Evolutionary conservation across 2,329 filamentous ascomycete genomes (phyloP), one percentile per base, ranked within the genome.

Genomic region (Simplicillium sp.): DNA sequence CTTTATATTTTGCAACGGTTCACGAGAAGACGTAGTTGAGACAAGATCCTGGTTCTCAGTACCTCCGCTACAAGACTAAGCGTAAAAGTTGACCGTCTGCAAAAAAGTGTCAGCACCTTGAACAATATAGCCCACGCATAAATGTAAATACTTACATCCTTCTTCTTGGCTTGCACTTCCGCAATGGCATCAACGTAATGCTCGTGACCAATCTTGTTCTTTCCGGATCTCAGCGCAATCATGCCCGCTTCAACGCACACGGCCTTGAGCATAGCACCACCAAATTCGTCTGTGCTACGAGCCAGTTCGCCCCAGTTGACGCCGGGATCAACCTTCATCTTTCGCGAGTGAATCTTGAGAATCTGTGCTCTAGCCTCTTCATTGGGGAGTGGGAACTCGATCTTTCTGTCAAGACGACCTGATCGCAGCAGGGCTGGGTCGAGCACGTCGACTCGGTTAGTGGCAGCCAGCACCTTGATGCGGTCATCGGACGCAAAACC

Each of bases 211-310:
- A 98, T 92, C 76, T 96, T 96, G 67, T 83, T 88, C 73, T 94
- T 89, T 46, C 92, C 92, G 62, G 83, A 87, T 52, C 92, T 79
- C 57, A 98, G 71, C 20, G 92, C 92, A 67, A 98, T 98, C 92
- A 98, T 98, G 60, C 92, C 92, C 39, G 92, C 92, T 70, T 98
- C 92, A 18, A 98, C 92, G 62, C 92, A 98, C 16, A 98, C 92
- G 34, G 92, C 92, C 75, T 98, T 98, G 53, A 98, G 70, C 80
- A 94, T 90, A 45, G 92, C 92, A 60, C 92, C 92, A 44, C 92
- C 92, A 61, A 98, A 98, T 67, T 98, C 92, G 61, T 98, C 92
- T 14, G 92, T 98, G 67, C 88, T 96, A 56, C 92, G 80, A 7
- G 92, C 92, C 67, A 98, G 63, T 64, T 98, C 92, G 44, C 82